Conservation (phyloP, 176 grass and related monocot species). For the Oryza meridionalis region DNA sequence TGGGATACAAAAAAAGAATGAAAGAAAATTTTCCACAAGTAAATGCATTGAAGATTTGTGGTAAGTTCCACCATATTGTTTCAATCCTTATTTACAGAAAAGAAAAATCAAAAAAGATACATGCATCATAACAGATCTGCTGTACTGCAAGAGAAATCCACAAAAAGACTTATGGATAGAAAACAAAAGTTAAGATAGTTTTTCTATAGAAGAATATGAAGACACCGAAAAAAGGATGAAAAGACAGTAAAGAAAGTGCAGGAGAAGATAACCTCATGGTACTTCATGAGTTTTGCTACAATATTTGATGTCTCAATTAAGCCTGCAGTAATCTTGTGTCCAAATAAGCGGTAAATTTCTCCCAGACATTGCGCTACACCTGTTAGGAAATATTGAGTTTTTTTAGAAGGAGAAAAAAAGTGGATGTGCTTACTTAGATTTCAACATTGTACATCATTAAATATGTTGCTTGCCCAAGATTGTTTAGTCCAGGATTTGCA, state of each 20-base stretch:
- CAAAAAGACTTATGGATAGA: conserved; percentile 20
- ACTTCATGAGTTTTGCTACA: conserved; percentile 94
- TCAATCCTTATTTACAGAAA: conserved; percentile 1
- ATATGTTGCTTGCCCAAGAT: too few species aligned
- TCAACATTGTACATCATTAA: neutral
- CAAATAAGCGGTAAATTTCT: conserved; percentile 85
- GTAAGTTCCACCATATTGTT: neutral
- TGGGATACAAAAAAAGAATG: conserved; percentile 17
- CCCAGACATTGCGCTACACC: conserved; percentile 88
- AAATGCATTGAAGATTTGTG: conserved; percentile 23
- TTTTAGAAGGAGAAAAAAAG: neutral
- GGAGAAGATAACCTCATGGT: conserved; percentile 67
- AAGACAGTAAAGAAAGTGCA: conserved; percentile 39
- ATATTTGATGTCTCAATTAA: conserved; percentile 87
- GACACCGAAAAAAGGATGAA: neutral
- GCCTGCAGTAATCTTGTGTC: conserved; percentile 85
- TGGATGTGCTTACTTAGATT: neutral
- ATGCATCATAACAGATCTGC: neutral
- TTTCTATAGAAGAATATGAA: conserved; percentile 4
- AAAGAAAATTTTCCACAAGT: neutral
- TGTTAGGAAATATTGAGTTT: conserved; percentile 42
- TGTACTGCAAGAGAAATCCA: conserved; percentile 33
- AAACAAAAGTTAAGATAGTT: conserved; percentile 20
- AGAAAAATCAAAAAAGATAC: neutral
- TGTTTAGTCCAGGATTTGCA: too few species aligned